Base-by-base conservation (phyloP, 2,329 filamentous ascomycete species). In the Cercospora nicotianae region DNA sequence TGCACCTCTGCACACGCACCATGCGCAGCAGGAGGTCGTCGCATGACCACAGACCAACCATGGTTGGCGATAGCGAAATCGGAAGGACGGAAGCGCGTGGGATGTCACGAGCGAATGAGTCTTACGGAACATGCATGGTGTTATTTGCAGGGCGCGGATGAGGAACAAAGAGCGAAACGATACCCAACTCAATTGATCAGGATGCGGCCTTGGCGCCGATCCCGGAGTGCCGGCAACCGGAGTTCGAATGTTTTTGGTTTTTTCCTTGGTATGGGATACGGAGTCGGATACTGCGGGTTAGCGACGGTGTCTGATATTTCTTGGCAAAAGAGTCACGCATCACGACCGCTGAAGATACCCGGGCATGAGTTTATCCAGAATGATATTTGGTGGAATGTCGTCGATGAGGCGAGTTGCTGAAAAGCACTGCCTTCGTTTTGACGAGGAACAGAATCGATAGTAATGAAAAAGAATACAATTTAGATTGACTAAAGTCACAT, bases 1-100 rank as follows among this genome's bases (percentile, higher is more conserved):
- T 45, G 63, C 31, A n/a, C 62, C 28, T 58, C 55, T 57, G 53
- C 53, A 57, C 53, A 28, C 53, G 53, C 53, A 57, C 26, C 53
- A 57, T n/a, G 23, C 53, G 53, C 26, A 57, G 53, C 53, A 57
- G 26, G 26, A 30, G 26, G 53, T 57, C 53, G 23, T 31, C 53
- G 53, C 53, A 57, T 57, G 53, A 57, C 28, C 53, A 16, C 6
- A n/a, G 13, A 6, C 26, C 53, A 31, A 57, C 45, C 45, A 51
- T 51, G 45, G 45, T 51, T 20, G 45, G 45, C 45, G 45, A 51
- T 20, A 20, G 45, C 45, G 18, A 51, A 51, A 51, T 51, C 36
- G 45, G 45, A 51, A 51, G n/a, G 20, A 51, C 45, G 45, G n/a
- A 51, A 2, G n/a, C 18, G 18, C 45, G 18, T 20, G 45, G 18